Evolutionary conservation across 108 stramenopile genomes (phyloP), one percentile per base, ranked within the genome.

Genomic region (Skeletonema menzelii): DNA sequence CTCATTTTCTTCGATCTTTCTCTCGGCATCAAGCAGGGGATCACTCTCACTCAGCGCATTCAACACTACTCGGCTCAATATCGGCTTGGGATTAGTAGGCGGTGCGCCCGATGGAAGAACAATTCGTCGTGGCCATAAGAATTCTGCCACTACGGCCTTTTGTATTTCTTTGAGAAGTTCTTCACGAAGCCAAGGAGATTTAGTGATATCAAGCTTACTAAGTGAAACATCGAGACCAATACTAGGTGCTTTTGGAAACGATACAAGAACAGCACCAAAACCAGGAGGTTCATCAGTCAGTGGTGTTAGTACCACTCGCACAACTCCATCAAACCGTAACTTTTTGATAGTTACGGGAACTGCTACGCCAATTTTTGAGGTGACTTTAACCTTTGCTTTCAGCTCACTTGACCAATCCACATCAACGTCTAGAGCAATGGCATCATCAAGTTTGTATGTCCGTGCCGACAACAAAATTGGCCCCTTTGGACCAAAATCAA

Each of bases 91-190:
- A n/a, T 65, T 58, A 11, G 53, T 5, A 56, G 64, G 46, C 2
- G 64, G 15, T 15, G 11, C 17, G 1, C 17, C 22, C 4, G 49
- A 53, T 10, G 81, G 81, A 15, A 82, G 31, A 12, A 82, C 81
- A 19, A 34, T 59, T 14, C 81, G 75, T 22, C 62, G 59, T 11
- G 81, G 81, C 81, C 72, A 82, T 19, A 82, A 49, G 10, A 76
- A 40, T 66, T 71, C 40, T 20, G 76, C 67, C 11, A 2, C 34
- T 15, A 82, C 72, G 0, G 46, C 24, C 49, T 71, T 72, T 63
- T 76, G 53, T 13, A 82, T 71, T 2, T 24, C 70, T 13, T 42
- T 40, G 24, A 58, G 55, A 11, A 82, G 35, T 61, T 82, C 81
- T 17, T 53, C 17, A 14, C 70, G 75, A 11, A 82, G 70, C 55